Evolutionary conservation across 345 rosid genomes (phyloP).

Genomic region (Limnanthes douglasii): DNA sequence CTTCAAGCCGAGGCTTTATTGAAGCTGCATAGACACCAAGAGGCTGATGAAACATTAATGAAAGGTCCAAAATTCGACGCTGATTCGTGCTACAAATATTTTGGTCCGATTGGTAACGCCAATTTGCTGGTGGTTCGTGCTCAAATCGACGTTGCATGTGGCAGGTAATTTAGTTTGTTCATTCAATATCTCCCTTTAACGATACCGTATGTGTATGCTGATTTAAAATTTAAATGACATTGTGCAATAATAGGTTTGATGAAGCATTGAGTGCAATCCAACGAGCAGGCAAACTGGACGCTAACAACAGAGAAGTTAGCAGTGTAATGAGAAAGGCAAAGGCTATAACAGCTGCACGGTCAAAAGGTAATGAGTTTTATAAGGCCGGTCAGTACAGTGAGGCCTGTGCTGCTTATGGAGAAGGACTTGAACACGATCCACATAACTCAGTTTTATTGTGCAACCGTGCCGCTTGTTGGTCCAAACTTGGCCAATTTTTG

Average conservation of each 20-base stretch:
- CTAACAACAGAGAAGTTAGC: constrained; percentile 52
- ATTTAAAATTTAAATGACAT: constrained; percentile 5
- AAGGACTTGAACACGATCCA: constrained; percentile 62
- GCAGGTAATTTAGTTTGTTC: constrained; percentile 52
- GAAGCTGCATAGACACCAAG: constrained; percentile 61
- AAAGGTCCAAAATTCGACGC: constrained; percentile 43
- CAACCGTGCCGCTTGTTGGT: constrained; percentile 70
- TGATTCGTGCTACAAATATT: constrained; percentile 50
- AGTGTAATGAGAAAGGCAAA: constrained; percentile 25
- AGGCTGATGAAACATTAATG: constrained; percentile 46
- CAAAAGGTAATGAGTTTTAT: constrained; percentile 59
- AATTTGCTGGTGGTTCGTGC: constrained; percentile 51
- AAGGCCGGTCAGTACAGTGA: constrained; percentile 35
- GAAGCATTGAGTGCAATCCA: constrained; percentile 52
- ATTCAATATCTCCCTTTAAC: no score
- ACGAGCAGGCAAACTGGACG: constrained; percentile 53
- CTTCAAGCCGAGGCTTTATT: constrained; percentile 85
- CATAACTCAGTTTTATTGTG: constrained; percentile 68
- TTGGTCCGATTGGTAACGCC: constrained; percentile 67
- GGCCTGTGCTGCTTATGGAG: constrained; percentile 46
- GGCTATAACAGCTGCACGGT: constrained; percentile 49
- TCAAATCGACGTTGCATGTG: constrained; percentile 70
- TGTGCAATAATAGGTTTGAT: constrained; percentile 30
- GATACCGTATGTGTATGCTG: no score
- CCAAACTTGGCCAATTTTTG: constrained; percentile 48